A percentile compares a stretch with the other conserved stretches of the same genome.
phyloP scores from a whole-genome alignment of 768 basidiomycete species.

The Tylopilus plumbeoviolaceoides region DNA sequence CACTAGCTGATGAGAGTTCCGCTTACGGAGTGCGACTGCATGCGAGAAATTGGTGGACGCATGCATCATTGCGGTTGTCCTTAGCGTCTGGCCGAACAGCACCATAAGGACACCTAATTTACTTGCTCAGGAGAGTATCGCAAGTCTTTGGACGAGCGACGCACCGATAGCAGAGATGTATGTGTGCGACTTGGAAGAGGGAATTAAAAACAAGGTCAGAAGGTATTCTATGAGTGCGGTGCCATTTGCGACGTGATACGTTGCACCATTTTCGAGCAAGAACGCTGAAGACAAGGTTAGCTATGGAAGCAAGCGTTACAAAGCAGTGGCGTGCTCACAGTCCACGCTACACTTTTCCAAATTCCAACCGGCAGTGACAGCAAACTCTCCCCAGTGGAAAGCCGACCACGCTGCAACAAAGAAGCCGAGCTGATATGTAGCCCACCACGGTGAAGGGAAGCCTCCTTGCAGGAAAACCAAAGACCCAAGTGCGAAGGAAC shows the following conservation, averaged over 20 bases:
- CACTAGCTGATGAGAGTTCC: constrained; percentile 71
- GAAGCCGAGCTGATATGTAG: constrained; percentile 74
- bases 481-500: constrained; percentile 55
- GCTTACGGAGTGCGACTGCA: constrained; percentile 72
- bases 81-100: constrained; percentile 67
- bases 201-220: constrained; percentile 60
- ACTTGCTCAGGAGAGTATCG: background rate
- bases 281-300: constrained; percentile 56
- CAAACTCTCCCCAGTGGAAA: constrained; percentile 95
- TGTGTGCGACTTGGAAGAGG: constrained; percentile 55
- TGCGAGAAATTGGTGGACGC: constrained; percentile 94
- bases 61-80: constrained; percentile 95
- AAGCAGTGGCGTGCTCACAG: constrained; percentile 53
- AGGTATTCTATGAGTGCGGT: constrained; percentile 80
- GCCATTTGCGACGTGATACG: constrained; percentile 83
- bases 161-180: constrained; percentile 59
- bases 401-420: constrained; percentile 79
- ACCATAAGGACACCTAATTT: constrained; percentile 60
- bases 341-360: constrained; percentile 87
- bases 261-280: constrained; percentile 81
- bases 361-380: constrained; percentile 95
- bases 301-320: background rate
- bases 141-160: constrained; percentile 15
- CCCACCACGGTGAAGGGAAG: constrained; percentile 49
- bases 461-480: constrained; percentile 48